A percentile compares a stretch with the other conserved stretches of the same genome.
Conservation (phyloP, 2,329 filamentous ascomycete species). For the Nemania sp. region DNA sequence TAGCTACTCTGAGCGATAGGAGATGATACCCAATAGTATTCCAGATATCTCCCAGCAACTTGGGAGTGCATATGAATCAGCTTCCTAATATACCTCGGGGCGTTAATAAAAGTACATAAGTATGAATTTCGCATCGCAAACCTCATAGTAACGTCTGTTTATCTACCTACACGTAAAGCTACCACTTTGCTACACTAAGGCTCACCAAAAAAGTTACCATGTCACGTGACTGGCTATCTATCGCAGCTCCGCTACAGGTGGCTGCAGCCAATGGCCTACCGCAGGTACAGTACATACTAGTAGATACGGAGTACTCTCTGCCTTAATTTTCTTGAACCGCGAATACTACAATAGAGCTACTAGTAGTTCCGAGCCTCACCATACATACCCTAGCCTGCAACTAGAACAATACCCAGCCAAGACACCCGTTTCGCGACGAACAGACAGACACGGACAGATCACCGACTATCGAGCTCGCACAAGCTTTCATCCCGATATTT, state of each 20-base stretch:
- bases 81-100: neutral
- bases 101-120: neutral
- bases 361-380: conserved; percentile 20
- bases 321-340: conserved; percentile 24
- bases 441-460: conserved; percentile 4
- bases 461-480: conserved; percentile 3
- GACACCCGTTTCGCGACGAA: conserved; percentile 20
- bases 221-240: neutral
- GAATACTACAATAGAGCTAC: conserved; percentile 4
- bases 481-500: conserved; percentile 1
- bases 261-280: no score
- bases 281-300: no score
- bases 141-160: no score
- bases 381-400: conserved; percentile 3
- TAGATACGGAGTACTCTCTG: neutral
- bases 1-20: conserved; percentile 23
- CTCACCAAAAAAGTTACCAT: no score
- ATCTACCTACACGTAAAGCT: no score
- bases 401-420: conserved; percentile 12
- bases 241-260: no score
- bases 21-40: neutral
- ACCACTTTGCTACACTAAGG: no score
- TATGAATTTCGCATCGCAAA: neutral
- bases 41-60: neutral
- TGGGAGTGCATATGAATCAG: neutral